Percentiles rank a stretch among this genome's conserved stretches.
These are phyloP conservation scores for Wickerhamiella infanticola DNA, from an alignment of 1,139 yeast genomes.

Conservation along the genomic window DNA sequence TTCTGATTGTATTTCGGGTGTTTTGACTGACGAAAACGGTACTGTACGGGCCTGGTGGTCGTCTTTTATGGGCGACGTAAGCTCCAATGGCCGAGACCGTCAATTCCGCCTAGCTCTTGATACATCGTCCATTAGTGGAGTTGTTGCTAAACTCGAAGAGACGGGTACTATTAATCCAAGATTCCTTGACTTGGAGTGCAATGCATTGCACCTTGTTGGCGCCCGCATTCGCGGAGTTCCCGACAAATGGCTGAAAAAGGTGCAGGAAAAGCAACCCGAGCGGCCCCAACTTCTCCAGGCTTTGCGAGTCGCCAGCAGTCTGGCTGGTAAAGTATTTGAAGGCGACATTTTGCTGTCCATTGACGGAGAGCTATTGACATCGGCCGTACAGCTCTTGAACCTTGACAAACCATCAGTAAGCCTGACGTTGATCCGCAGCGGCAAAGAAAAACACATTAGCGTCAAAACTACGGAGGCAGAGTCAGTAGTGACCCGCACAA, in stretches of 20 bases:
- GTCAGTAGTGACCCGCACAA: constrained; percentile 45
- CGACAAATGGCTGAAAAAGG: constrained; percentile 59
- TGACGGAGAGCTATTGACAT: constrained; percentile 46
- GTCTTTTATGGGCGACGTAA: constrained; percentile 60
- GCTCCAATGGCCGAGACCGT: constrained; percentile 37
- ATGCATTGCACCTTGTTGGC: constrained; percentile 49
- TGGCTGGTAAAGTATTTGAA: constrained; percentile 27
- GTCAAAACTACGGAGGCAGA: constrained; percentile 51
- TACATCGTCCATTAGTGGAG: constrained; percentile 42
- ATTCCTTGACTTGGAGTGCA: constrained; percentile 67
- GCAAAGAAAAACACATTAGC: constrained; percentile 36
- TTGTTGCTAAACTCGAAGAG: constrained; percentile 39
- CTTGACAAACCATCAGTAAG: constrained; percentile 30
- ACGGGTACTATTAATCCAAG: constrained; percentile 39
- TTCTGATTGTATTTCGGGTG: constrained; percentile 66
- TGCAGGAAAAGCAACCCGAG: constrained; percentile 44
- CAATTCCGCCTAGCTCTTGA: constrained; percentile 74
- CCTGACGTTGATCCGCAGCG: constrained; percentile 53
- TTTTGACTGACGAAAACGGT: constrained; percentile 65
- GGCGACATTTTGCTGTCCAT: constrained; percentile 68
- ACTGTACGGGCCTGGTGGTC: constrained; percentile 74
- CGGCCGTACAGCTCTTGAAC: constrained; percentile 46
- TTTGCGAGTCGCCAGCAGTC: constrained; percentile 52
- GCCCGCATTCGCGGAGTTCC: constrained; percentile 80
- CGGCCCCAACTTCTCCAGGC: constrained; percentile 54